A percentile compares a stretch with the other conserved stretches of the same genome.
phyloP scores from a whole-genome alignment of 2,329 filamentous ascomycete species.

The Curvularia lunata region DNA sequence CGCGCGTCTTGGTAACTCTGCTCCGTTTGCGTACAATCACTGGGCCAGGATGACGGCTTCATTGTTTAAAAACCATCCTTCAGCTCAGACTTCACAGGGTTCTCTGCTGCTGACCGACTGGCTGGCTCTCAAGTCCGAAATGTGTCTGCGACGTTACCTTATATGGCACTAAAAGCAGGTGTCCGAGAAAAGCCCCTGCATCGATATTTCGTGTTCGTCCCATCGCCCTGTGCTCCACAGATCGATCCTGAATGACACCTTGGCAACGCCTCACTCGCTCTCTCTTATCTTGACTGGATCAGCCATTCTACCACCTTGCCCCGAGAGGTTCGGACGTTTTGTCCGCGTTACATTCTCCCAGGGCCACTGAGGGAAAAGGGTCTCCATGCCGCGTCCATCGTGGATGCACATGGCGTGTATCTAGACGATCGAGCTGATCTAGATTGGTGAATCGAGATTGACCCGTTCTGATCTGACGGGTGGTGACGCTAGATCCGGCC shows the following conservation, averaged over 20 bases:
- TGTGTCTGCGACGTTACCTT: background rate
- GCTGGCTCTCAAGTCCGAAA: conserved; percentile 2
- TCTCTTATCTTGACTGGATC: background rate
- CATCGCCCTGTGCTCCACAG: background rate
- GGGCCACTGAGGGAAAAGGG: background rate
- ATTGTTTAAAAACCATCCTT: background rate
- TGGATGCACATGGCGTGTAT: background rate
- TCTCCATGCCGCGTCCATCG: background rate
- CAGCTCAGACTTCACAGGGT: background rate
- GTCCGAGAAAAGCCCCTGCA: background rate
- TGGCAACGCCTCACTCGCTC: background rate
- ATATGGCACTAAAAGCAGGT: background rate
- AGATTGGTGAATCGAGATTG: background rate
- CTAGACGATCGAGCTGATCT: background rate
- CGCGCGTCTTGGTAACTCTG: background rate
- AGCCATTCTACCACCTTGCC: background rate
- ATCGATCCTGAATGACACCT: background rate
- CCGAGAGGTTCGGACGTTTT: background rate
- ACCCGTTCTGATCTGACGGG: background rate
- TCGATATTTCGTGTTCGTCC: background rate
- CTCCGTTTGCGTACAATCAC: background rate
- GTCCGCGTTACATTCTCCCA: background rate
- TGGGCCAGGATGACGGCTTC: background rate
- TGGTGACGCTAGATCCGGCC: background rate
- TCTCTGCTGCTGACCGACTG: conserved; percentile 2